Evolutionary conservation across 1,284 basidiomycete species (phyloP).

Genomic region (Puccinia polysora): DNA sequence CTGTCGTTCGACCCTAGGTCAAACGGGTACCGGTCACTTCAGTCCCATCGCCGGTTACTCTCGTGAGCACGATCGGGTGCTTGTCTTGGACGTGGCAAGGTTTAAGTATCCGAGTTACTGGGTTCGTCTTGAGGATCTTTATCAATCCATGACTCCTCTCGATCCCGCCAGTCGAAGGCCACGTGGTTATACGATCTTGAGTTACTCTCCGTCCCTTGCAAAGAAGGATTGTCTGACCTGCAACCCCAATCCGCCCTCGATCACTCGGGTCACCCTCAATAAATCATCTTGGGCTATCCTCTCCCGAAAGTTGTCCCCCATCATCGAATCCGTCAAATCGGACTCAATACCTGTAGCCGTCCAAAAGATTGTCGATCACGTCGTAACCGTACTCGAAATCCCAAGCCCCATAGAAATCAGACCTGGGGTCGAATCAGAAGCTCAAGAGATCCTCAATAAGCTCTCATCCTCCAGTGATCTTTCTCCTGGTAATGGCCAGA

Average conservation of each 20-base stretch:
- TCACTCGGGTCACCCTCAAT: constrained; percentile 47
- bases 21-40: constrained; percentile 50
- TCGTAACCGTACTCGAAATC: constrained; percentile 12
- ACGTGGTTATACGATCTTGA: constrained; percentile 48
- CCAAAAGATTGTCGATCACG: background rate
- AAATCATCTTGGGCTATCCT: constrained; percentile 44
- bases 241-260: constrained; percentile 41
- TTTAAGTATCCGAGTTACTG: constrained; percentile 48
- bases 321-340: background rate
- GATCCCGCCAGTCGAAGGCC: constrained; percentile 49
- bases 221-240: constrained; percentile 28
- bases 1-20: constrained; percentile 47
- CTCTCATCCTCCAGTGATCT: background rate
- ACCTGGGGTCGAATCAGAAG: constrained; percentile 11
- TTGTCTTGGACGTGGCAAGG: constrained; percentile 49
- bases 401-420: constrained; percentile 18
- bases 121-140: constrained; percentile 45
- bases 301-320: background rate
- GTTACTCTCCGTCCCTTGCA: constrained; percentile 36
- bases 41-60: constrained; percentile 47
- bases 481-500: too few relatives aligned
- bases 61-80: constrained; percentile 46
- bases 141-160: constrained; percentile 47
- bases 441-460: constrained; percentile 1
- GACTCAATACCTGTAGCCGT: background rate